phyloP scores from a whole-genome alignment of 2,329 filamentous ascomycete genomes.

The Trichoderma lentiforme region DNA sequence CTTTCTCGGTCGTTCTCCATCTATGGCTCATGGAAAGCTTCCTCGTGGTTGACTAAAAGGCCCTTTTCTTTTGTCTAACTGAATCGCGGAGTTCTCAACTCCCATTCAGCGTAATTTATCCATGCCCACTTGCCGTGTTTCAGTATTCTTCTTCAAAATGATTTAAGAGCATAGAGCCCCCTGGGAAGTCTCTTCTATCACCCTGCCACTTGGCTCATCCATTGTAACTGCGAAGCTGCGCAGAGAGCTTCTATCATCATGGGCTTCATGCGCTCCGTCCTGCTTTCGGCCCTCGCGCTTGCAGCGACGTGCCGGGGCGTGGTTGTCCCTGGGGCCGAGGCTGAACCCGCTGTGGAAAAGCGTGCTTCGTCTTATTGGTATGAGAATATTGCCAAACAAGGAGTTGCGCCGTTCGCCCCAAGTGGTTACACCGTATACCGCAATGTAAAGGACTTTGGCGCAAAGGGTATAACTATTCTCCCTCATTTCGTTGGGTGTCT shows the following conservation, averaged over 20 bases:
- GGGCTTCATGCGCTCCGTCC: constrained; percentile 4
- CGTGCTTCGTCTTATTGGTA: constrained; percentile 4
- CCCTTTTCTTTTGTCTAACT: background rate
- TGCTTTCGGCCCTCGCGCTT: background rate
- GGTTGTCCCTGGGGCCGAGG: background rate
- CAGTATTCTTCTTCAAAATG: background rate
- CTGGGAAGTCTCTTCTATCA: background rate
- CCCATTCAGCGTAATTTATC: background rate
- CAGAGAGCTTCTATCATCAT: background rate
- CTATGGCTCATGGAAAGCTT: background rate
- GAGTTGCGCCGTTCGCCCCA: background rate
- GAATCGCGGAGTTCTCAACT: background rate
- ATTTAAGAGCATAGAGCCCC: background rate
- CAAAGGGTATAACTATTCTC: constrained; percentile 21
- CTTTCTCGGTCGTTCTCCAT: background rate
- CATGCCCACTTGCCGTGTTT: background rate
- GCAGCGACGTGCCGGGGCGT: background rate
- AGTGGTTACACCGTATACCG: constrained; percentile 20
- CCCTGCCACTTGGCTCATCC: background rate
- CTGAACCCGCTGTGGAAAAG: background rate
- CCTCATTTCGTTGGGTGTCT: background rate
- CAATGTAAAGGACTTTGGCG: constrained; percentile 41
- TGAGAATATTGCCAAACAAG: constrained; percentile 2
- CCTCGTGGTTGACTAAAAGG: background rate
- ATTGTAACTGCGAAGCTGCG: background rate